Base-by-base conservation (phyloP, 331 rosid genomes). In the Pyracantha coccinea region DNA sequence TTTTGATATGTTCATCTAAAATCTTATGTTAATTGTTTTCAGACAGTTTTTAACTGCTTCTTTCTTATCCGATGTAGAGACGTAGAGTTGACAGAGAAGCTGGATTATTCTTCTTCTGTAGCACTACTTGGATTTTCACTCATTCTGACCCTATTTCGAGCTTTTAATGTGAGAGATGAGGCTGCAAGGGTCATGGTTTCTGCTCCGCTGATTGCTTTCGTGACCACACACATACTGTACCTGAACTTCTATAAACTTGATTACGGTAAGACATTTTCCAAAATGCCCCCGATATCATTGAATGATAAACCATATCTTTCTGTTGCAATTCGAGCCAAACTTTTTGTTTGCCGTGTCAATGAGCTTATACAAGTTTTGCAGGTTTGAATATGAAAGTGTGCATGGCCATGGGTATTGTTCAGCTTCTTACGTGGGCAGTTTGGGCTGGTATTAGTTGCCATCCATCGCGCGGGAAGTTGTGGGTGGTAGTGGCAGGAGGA, bases 21-120 rank as follows among this genome's bases (percentile, higher is more conserved):
- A n/a, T n/a, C n/a, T n/a, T n/a, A n/a, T n/a, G n/a, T n/a, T 73
- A 67, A 70, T 28, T 8, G 4, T 74, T 66, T 75, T 78, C 53
- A 66, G 35, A 29, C 29, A 13, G 38, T 71, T 45, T 29, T 53
- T 21, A 60, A 54, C 24, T 67, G 55, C 23, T 69, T 27, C 45
- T 11, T 73, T 41, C 0, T 61, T 38, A 13, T 75, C 31, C 35
- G 69, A 69, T 81, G 90, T 80, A 95, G 97, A 81, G 91, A 90
- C 71, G 97, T 95, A 86, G 97, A 90, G 81, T 83, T 90, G 82
- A 95, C 97, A 44, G 92, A 95, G 89, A 95, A 89, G 91, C 85
- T 92, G 77, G 87, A 92, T 77, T 84, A 57, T 55, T 92, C 97
- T 76, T 95, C 97, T 78, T 92, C 93, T 74, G 99, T 88, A 74